phyloP scores from a whole-genome alignment of 768 basidiomycete species.

The Favolaschia claudopus region DNA sequence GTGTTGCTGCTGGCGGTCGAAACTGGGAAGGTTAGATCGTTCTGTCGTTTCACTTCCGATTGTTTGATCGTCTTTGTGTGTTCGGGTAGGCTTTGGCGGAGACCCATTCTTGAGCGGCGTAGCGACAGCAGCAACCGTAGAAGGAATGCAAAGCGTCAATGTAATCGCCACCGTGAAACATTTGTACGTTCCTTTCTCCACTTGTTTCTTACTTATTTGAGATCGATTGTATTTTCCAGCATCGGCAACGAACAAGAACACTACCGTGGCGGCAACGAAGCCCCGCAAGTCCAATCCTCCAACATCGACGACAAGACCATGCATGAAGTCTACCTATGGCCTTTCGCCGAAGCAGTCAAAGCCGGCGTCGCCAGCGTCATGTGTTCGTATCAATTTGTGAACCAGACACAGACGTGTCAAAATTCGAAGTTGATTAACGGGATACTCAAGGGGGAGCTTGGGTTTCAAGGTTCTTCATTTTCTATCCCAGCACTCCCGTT shows the following conservation, averaged over 20 bases:
- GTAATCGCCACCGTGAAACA: slow-evolving; percentile 48
- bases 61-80: no score
- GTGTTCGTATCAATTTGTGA: slow-evolving; percentile 42
- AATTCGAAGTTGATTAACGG: slow-evolving; percentile 50
- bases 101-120: slow-evolving; percentile 52
- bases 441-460: slow-evolving; percentile 55
- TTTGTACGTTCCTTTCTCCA: slow-evolving; percentile 10
- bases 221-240: slow-evolving; percentile 1
- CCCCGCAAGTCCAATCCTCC: slow-evolving; percentile 29
- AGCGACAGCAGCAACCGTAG: slow-evolving; percentile 44
- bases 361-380: slow-evolving; percentile 43
- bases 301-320: slow-evolving; percentile 53
- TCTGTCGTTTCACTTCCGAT: no score
- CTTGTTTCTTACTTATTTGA: background rate
- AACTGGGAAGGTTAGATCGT: slow-evolving; percentile 65
- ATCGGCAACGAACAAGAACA: slow-evolving; percentile 35
- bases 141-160: slow-evolving; percentile 44
- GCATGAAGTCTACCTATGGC: slow-evolving; percentile 38
- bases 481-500: background rate
- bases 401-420: slow-evolving; percentile 57
- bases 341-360: slow-evolving; percentile 36
- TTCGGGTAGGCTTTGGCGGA: slow-evolving; percentile 54
- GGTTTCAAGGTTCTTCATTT: slow-evolving; percentile 48
- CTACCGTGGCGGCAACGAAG: slow-evolving; percentile 27
- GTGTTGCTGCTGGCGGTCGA: slow-evolving; percentile 38